Conservation (phyloP, 495 filamentous ascomycete species). For the Aspergillus asperescens region DNA sequence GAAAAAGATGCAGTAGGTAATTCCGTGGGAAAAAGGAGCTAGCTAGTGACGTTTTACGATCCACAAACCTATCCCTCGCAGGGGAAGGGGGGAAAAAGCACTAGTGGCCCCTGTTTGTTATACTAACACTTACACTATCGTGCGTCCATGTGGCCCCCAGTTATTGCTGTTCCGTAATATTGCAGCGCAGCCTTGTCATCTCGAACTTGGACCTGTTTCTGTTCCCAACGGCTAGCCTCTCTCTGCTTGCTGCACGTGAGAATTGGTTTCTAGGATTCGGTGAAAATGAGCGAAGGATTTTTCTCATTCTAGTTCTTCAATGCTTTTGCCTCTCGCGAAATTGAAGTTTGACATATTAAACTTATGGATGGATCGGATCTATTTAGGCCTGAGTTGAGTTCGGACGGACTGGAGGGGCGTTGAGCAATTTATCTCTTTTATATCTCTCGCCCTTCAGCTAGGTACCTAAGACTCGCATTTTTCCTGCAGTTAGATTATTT, state of each 20-base stretch:
- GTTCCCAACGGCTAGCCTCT: background rate
- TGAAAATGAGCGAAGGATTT: background rate
- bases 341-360: background rate
- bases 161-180: background rate
- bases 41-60: background rate
- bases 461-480: background rate
- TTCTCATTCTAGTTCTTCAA: background rate
- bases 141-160: background rate
- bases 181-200: background rate
- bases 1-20: background rate
- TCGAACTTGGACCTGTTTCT: background rate
- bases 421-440: background rate
- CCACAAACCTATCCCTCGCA: background rate
- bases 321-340: background rate
- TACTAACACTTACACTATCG: background rate
- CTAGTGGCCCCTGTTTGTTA: background rate
- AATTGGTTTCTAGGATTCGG: background rate
- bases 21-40: background rate
- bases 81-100: background rate
- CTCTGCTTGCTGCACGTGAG: background rate
- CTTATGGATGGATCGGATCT: background rate
- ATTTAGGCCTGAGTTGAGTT: background rate
- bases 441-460: background rate
- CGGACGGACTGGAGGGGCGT: too few relatives aligned
- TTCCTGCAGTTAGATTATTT: constrained; percentile 4